Base-by-base conservation (phyloP, 2,329 filamentous ascomycete species). In the Arthrobotrys entomopaga region DNA sequence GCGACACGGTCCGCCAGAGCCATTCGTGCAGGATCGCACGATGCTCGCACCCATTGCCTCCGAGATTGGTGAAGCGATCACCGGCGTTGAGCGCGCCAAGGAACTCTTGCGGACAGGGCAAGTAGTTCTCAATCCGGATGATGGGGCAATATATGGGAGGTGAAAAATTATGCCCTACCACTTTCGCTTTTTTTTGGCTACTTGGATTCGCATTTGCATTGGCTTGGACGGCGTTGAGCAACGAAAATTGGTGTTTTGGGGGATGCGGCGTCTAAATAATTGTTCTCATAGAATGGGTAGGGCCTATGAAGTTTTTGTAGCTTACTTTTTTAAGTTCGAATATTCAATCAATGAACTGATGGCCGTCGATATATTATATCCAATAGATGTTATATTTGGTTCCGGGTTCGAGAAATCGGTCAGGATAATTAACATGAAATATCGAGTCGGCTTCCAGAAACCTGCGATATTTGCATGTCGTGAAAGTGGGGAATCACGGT, bases 1-100 rank as follows among this genome's bases (percentile, higher is more conserved):
- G 64, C 71, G 65, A 60, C 71, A 75, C 65, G 71, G 65, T 46
- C 64, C 71, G 58, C 59, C 71, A 56, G 65, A 65, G 65, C 56
- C 63, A 56, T 75, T 75, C 50, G 71, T 70, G 53, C 64, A 69
- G 52, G 71, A 75, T 50, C 54, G 71, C 20, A 56, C 71, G 46
- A 75, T 69, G 65, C 71, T 74, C 70, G 70, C 70, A 74, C 70
- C 70, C 70, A 74, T 46, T 74, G 70, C 70, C 70, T 74, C 70
- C 70, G 70, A 74, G 43, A 34, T 8, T 11, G 38, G 63, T 34
- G 64, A 69, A 40, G 49, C 54, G 16, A 22, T 49, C 26, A 69
- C 58, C 43, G 71, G 71, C 24, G 50, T 75, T 29, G 54, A 60
- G 42, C 42, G 48, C 53, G 71, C 71, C 59, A 59, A 60, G 65